Evolutionary conservation across 2,329 filamentous ascomycete genomes (phyloP).

Genomic region (Pseudogymnoascus sp.): DNA sequence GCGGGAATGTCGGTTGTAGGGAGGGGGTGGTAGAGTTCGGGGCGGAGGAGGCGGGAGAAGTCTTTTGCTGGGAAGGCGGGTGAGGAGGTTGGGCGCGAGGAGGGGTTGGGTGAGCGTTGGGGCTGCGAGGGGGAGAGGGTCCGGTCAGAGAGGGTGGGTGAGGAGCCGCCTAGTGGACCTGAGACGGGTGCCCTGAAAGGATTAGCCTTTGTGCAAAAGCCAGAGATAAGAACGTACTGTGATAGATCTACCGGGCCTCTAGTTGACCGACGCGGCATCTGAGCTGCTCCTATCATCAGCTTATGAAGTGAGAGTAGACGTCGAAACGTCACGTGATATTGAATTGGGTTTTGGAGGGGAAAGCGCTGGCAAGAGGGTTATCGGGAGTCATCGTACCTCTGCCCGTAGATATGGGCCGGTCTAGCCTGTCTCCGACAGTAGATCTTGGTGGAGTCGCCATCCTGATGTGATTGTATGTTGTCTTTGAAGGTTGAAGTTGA

Average conservation of each 20-base stretch:
- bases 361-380: neutral
- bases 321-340: neutral
- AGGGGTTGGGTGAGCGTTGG: slow-evolving; percentile 21
- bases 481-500: neutral
- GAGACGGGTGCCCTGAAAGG: slow-evolving; percentile 17
- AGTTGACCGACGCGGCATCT: slow-evolving; percentile 56
- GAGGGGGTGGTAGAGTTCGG: slow-evolving; percentile 77
- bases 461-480: neutral
- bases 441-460: slow-evolving; percentile 7
- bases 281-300: slow-evolving; percentile 4
- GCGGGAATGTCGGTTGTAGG: slow-evolving; percentile 54
- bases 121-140: slow-evolving; percentile 21
- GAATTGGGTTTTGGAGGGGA: neutral
- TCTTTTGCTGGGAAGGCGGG: slow-evolving; percentile 51
- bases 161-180: slow-evolving; percentile 19
- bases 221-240: slow-evolving; percentile 50
- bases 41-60: slow-evolving; percentile 71
- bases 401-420: neutral
- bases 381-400: slow-evolving; percentile 3
- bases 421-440: neutral
- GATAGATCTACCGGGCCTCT: slow-evolving; percentile 70
- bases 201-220: slow-evolving; percentile 8
- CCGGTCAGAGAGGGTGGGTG: slow-evolving; percentile 18
- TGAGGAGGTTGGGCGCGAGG: slow-evolving; percentile 25
- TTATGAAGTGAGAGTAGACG: slow-evolving; percentile 2